phyloP scores from a whole-genome alignment of 2,329 filamentous ascomycete species.

The Tolypocladium capitatum region DNA sequence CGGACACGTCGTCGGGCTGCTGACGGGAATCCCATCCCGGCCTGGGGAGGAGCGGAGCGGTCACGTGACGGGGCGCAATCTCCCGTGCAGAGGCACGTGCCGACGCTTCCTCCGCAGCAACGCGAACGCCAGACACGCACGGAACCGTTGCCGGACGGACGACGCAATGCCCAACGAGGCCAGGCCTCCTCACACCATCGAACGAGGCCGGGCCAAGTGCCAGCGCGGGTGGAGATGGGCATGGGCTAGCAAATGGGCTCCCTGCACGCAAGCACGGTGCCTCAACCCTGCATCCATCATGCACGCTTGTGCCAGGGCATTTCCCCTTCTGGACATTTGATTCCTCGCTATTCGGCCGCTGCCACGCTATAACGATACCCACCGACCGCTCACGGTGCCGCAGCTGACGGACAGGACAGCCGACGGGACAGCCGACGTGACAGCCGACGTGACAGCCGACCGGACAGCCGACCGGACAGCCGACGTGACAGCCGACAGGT shows the following conservation, averaged over 20 bases:
- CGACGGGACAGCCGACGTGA: not conserved
- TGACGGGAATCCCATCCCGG: too few species aligned
- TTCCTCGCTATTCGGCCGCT: not conserved
- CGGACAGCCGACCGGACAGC: not conserved
- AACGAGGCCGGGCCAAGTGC: not conserved
- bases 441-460: too few species aligned
- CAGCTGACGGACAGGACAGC: too few species aligned
- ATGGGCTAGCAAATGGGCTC: not conserved
- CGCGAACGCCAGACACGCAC: not conserved
- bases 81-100: not conserved
- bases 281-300: not conserved
- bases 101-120: not conserved
- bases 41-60: too few species aligned
- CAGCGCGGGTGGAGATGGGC: too few species aligned
- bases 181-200: not conserved
- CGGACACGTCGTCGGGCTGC: too few species aligned
- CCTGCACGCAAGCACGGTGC: not conserved
- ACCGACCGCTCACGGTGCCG: not conserved
- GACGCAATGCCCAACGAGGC: too few species aligned
- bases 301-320: not conserved
- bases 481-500: not conserved
- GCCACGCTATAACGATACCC: not conserved
- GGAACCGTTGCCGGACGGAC: too few species aligned
- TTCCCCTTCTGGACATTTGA: not conserved
- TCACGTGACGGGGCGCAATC: not conserved